A percentile compares a stretch with the other conserved stretches of the same genome.
Evolutionary conservation across 2,329 filamentous ascomycete genomes (phyloP).

Genomic region (Apiospora saccharicola): DNA sequence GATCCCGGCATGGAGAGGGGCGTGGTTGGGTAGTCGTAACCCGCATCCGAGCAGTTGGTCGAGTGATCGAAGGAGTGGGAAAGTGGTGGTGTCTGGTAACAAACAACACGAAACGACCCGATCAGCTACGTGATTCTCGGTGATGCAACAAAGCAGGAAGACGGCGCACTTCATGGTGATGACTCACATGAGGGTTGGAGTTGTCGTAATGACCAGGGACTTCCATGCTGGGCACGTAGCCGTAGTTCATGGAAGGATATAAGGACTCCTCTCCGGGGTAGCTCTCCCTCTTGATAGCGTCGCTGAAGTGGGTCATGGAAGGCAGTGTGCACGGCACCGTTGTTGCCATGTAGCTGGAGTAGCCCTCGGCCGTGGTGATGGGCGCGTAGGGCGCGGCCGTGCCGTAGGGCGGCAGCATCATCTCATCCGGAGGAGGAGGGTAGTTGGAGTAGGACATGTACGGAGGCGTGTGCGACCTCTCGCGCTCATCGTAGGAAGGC

Average conservation of each 20-base stretch:
- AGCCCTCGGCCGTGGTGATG: conserved; percentile 59
- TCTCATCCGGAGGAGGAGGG: conserved; percentile 67
- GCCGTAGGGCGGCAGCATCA: conserved; percentile 66
- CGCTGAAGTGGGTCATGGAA: conserved; percentile 68
- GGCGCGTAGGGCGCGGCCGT: conserved; percentile 59
- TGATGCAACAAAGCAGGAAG: conserved; percentile 43
- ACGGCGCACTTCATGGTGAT: conserved; percentile 49
- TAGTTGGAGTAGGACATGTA: conserved; percentile 74
- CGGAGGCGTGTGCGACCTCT: conserved; percentile 75
- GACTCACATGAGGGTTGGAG: conserved; percentile 78
- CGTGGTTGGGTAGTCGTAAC: conserved; percentile 72
- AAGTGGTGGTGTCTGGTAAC: conserved; percentile 75
- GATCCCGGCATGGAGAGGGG: conserved; percentile 78
- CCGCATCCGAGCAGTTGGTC: conserved; percentile 66
- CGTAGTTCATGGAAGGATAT: conserved; percentile 73
- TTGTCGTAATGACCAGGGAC: conserved; percentile 70
- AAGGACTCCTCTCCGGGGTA: conserved; percentile 63
- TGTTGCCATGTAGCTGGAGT: conserved; percentile 64
- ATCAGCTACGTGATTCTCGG: conserved; percentile 58
- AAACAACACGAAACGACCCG: conserved; percentile 37
- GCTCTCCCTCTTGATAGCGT: conserved; percentile 72
- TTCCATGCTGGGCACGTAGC: conserved; percentile 70
- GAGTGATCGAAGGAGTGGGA: conserved; percentile 78
- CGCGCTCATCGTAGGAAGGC: conserved; percentile 66
- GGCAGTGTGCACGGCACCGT: conserved; percentile 67